Evolutionary conservation across 2,329 filamentous ascomycete species (phyloP).

Genomic region (Laburnicola sp.): DNA sequence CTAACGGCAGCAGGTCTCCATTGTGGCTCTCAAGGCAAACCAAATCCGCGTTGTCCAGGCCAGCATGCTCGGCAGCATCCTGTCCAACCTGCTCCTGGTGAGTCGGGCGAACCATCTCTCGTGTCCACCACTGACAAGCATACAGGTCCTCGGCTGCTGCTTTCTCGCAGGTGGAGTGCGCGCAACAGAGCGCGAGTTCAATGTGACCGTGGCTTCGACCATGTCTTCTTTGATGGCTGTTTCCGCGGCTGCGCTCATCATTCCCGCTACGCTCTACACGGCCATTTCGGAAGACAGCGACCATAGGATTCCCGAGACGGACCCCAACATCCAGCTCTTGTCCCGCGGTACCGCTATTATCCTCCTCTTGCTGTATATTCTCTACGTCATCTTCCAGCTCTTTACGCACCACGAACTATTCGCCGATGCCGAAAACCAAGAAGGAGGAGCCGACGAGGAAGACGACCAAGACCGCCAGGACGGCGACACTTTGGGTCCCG

Average conservation of each 20-base stretch:
- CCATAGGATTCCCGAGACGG: conserved; percentile 45
- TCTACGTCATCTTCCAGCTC: conserved; percentile 60
- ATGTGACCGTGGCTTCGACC: conserved; percentile 75
- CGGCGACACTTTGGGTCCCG: conserved; percentile 46
- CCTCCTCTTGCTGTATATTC: conserved; percentile 56
- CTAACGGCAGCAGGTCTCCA: conserved; percentile 68
- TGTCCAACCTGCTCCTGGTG: conserved; percentile 88
- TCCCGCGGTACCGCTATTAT: conserved; percentile 59
- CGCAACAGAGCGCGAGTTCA: conserved; percentile 59
- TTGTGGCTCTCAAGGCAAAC: conserved; percentile 80
- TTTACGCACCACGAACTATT: conserved; percentile 55
- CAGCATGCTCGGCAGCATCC: conserved; percentile 93
- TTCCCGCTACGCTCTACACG: conserved; percentile 57
- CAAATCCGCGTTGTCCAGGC: conserved; percentile 97
- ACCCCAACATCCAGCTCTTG: conserved; percentile 54
- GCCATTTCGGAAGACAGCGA: conserved; percentile 43
- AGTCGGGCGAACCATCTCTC: conserved; percentile 18
- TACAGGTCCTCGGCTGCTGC: conserved; percentile 55
- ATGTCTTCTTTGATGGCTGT: conserved; percentile 66
- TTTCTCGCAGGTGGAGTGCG: conserved; percentile 55
- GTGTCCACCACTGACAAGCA: conserved; percentile 59
- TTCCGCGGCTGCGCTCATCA: conserved; percentile 57
- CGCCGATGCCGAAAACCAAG: conserved; percentile 44
- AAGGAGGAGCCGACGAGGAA: conserved; percentile 34
- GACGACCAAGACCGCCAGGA: conserved; percentile 39